A percentile compares a stretch with the other conserved stretches of the same genome.
phyloP scores from a whole-genome alignment of 805 yeast species.

The Candida sithepensis region DNA sequence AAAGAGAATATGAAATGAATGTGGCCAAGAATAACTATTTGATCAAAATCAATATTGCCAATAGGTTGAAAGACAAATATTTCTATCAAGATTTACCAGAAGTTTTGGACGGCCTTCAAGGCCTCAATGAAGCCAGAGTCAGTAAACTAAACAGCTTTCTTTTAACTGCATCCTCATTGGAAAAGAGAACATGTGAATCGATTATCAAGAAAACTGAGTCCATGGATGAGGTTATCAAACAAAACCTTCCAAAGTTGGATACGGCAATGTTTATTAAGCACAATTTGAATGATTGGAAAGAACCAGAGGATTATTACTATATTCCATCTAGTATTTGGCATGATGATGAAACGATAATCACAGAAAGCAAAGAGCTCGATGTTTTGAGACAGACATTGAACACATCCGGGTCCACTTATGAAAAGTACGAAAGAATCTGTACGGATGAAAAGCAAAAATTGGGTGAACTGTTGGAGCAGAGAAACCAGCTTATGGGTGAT shows the following conservation, averaged over 20 bases:
- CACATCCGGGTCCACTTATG: constrained; percentile 35
- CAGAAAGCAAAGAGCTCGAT: constrained; percentile 52
- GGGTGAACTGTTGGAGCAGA: constrained; percentile 37
- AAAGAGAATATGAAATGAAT: constrained; percentile 78
- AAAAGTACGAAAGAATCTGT: constrained; percentile 39
- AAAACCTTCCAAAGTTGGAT: constrained; percentile 72
- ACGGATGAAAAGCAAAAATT: constrained; percentile 46
- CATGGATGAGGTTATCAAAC: constrained; percentile 54
- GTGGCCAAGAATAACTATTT: constrained; percentile 80
- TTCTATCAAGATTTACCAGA: constrained; percentile 93
- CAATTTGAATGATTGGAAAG: constrained; percentile 71
- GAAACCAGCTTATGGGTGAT: constrained; percentile 31
- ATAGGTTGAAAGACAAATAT: constrained; percentile 88
- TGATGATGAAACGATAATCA: constrained; percentile 78
- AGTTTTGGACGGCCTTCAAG: constrained; percentile 78
- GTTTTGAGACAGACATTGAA: constrained; percentile 53
- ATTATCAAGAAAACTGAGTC: constrained; percentile 43
- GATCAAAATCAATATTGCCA: constrained; percentile 77
- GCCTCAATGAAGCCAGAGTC: constrained; percentile 75
- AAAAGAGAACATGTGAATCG: constrained; percentile 43
- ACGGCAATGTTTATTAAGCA: constrained; percentile 92
- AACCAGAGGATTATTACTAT: constrained; percentile 81
- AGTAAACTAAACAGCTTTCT: constrained; percentile 66
- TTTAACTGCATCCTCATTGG: constrained; percentile 58
- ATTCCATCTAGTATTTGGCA: constrained; percentile 95